phyloP scores from a whole-genome alignment of 1,139 yeast species.

The Kodamaea sp. region DNA sequence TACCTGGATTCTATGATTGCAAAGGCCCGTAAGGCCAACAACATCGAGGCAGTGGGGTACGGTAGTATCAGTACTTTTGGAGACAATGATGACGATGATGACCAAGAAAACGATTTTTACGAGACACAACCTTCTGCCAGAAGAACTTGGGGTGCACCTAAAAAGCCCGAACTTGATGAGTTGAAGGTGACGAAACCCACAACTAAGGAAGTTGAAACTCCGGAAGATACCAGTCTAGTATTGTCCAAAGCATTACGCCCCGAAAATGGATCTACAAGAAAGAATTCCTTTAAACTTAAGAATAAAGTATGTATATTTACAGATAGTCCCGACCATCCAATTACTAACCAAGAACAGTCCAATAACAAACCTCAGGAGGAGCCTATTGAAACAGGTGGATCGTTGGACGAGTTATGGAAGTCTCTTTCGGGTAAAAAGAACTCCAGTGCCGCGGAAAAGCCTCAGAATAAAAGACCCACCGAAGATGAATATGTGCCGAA shows the following conservation, averaged over 20 bases:
- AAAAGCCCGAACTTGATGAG: conserved; percentile 4
- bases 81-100: conserved; percentile 6
- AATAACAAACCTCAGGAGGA: conserved; percentile 3
- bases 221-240: conserved; percentile 5
- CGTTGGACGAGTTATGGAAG: conserved; percentile 34
- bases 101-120: conserved; percentile 4
- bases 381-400: conserved; percentile 7
- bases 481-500: conserved; percentile 17
- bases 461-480: conserved; percentile 6
- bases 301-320: conserved; percentile 12
- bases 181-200: conserved; percentile 1
- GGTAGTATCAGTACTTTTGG: conserved; percentile 36
- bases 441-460: conserved; percentile 1
- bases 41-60: conserved; percentile 48
- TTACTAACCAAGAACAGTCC: conserved; percentile 12
- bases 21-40: conserved; percentile 19
- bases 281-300: conserved; percentile 1
- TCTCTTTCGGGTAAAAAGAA: conserved; percentile 15
- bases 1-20: conserved; percentile 25
- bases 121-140: conserved; percentile 6
- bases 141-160: conserved; percentile 12
- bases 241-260: not conserved
- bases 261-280: conserved; percentile 1
- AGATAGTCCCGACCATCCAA: not conserved
- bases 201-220: conserved; percentile 17